Evolutionary conservation across 768 basidiomycete genomes (phyloP).

Genomic region (Rhizopogon rudus): DNA sequence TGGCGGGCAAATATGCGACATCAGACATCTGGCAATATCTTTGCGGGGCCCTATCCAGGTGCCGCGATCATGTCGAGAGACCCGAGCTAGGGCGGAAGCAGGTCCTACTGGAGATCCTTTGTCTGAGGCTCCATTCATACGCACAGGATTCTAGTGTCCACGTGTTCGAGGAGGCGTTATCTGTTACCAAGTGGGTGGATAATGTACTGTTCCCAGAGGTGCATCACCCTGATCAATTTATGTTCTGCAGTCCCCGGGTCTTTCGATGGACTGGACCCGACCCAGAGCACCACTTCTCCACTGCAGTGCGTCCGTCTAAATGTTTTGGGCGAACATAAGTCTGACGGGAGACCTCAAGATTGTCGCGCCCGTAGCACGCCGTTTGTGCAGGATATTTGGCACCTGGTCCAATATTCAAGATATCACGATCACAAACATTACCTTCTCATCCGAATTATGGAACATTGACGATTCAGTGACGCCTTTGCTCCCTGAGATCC

Average conservation of each 20-base stretch:
- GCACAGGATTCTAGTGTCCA: constrained; percentile 23
- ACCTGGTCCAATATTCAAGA: constrained; percentile 40
- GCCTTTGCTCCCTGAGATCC: constrained; percentile 32
- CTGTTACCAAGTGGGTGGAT: constrained; percentile 31
- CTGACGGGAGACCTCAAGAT: constrained; percentile 13
- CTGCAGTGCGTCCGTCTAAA: constrained; percentile 38
- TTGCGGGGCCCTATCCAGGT: constrained; percentile 20
- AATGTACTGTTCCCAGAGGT: not conserved
- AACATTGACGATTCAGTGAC: constrained; percentile 9
- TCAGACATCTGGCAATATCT: constrained; percentile 24
- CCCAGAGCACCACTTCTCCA: constrained; percentile 57
- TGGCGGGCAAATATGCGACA: constrained; percentile 25
- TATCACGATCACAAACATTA: constrained; percentile 44
- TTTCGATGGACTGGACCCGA: constrained; percentile 61
- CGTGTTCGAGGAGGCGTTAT: constrained; percentile 28
- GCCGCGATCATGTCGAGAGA: constrained; percentile 5
- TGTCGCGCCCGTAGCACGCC: constrained; percentile 15
- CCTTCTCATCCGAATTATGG: constrained; percentile 23
- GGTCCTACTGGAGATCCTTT: constrained; percentile 23
- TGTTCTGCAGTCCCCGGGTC: constrained; percentile 34
- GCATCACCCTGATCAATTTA: not conserved
- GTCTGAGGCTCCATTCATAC: constrained; percentile 37
- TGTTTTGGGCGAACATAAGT: not conserved
- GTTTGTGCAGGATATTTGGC: constrained; percentile 21
- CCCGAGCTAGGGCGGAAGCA: constrained; percentile 1